Evolutionary conservation across 805 yeast genomes (phyloP).

Genomic region (Teunomyces gatunensis): DNA sequence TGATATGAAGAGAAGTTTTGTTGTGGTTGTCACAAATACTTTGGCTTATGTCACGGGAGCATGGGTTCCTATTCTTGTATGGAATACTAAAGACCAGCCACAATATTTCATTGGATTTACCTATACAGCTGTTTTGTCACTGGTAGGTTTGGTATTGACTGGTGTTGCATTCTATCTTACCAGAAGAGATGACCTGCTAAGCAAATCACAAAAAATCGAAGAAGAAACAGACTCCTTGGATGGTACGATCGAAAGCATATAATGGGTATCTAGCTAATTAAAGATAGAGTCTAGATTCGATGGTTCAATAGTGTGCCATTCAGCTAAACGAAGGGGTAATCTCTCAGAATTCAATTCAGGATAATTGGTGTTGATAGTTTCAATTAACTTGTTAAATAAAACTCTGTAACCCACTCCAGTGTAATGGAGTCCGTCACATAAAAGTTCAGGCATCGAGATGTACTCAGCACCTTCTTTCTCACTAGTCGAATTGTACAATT

Average conservation of each 20-base stretch:
- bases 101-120: slow-evolving; percentile 31
- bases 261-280: not conserved
- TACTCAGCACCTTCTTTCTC: not conserved
- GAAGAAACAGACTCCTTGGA: not conserved
- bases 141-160: slow-evolving; percentile 31
- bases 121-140: slow-evolving; percentile 17
- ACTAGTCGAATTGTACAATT: slow-evolving; percentile 8
- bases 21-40: slow-evolving; percentile 38
- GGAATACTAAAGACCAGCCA: slow-evolving; percentile 37
- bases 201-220: not conserved
- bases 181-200: slow-evolving; percentile 21
- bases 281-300: slow-evolving; percentile 8
- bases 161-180: slow-evolving; percentile 22
- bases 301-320: slow-evolving; percentile 34
- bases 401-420: slow-evolving; percentile 36
- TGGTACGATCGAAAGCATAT: not conserved
- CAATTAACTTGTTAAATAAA: slow-evolving; percentile 43
- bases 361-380: slow-evolving; percentile 36
- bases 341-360: slow-evolving; percentile 49
- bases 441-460: not conserved
- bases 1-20: slow-evolving; percentile 39
- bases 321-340: slow-evolving; percentile 35
- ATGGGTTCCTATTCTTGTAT: slow-evolving; percentile 38
- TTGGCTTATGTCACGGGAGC: slow-evolving; percentile 40
- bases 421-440: not conserved